These are phyloP conservation scores for Cinchona pubescens DNA, from an alignment of 257 asterid species.

Conservation along the genomic window DNA sequence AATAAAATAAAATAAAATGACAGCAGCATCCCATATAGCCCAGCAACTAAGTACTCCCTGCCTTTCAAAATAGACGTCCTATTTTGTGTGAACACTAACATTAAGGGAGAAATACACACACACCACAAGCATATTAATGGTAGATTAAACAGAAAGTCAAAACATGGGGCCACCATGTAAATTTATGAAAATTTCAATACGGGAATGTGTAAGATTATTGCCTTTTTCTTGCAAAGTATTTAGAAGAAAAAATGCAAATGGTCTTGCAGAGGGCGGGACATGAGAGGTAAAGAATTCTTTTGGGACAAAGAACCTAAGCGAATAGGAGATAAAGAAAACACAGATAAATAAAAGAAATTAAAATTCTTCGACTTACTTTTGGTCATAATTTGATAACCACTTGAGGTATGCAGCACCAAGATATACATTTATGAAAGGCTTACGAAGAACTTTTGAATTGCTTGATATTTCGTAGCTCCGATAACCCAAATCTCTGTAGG, in stretches of 20 bases:
- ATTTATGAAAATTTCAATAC: not conserved
- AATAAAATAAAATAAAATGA: no score
- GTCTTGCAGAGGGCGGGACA: not conserved
- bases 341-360: not conserved
- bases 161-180: not conserved
- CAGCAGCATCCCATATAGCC: not conserved
- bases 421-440: constrained; percentile 79
- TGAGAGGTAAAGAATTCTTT: not conserved
- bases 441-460: constrained; percentile 48
- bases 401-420: constrained; percentile 89
- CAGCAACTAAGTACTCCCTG: not conserved
- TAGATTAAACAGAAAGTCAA: not conserved
- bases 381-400: constrained; percentile 70
- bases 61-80: not conserved
- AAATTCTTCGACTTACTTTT: constrained; percentile 46
- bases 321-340: not conserved
- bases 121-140: no score
- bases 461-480: constrained; percentile 44
- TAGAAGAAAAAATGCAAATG: not conserved
- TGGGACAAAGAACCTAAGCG: not conserved
- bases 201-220: not conserved
- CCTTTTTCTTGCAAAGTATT: not conserved
- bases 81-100: no score
- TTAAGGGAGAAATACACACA: not conserved
- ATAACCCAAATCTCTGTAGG: constrained; percentile 75